Evolutionary conservation across 108 stramenopile species (phyloP), one percentile per base, ranked within the genome.

Genomic region (Parmales sp.): DNA sequence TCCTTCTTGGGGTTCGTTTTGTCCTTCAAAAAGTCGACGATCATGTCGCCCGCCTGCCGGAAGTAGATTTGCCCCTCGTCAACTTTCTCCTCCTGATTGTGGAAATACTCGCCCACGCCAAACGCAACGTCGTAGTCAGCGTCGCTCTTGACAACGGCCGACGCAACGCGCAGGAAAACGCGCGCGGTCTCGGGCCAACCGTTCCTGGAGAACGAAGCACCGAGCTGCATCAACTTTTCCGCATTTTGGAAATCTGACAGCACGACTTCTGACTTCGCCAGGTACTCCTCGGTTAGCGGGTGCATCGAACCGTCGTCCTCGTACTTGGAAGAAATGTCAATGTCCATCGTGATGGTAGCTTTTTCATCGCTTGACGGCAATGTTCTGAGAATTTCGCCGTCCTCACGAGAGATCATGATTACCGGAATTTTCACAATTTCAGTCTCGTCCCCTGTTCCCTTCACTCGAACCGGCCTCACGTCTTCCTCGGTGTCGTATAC

Each of bases 141-240:
- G 28, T 26, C 26, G 4, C 8, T 11, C 3, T 23, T 60, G 26
- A 28, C 26, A 7, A 34, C 1, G 54, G 26, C 7, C 31, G 54
- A 28, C 31, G 54, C 54, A 4, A 28, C 11, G 3, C 3, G 4
- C 2, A 60, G 26, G 29, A 28, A 60, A 34, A 60, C 54, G 29
- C 31, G 54, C 31, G 54, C 54, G 54, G 54, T 60, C 16, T 60
- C 54, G 28, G 16, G 26, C 54, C 54, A 60, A 34, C 54, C 54
- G 29, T 11, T 3, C 13, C 54, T 28, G 13, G 29, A 11, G 31
- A 60, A 34, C 31, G 29, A 60, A 16, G 54, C 54, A 13, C 54
- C 54, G 29, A 60, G 54, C 20, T 60, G 54, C 54, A 60, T 60
- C 3, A 60, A 34, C 16, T 34, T 34, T 23, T 60, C 54, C 16